Conservation (phyloP, 352 stramenopile species). For the Globisporangium viniferum region DNA sequence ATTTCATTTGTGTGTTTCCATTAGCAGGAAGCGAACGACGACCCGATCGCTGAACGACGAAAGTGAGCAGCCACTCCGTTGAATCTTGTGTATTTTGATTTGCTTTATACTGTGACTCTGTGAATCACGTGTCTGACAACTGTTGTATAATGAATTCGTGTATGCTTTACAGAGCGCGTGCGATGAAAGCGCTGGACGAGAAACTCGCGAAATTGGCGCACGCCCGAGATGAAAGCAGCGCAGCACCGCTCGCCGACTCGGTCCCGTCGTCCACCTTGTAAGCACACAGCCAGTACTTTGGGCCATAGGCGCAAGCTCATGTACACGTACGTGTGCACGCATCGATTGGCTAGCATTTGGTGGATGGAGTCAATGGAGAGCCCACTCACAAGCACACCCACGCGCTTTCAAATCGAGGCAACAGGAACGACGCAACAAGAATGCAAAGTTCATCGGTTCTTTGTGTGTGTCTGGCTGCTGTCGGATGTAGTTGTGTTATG, state of each 20-base stretch:
- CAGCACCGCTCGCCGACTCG: neutral
- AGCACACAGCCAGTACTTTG: neutral
- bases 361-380: neutral
- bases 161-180: conserved; percentile 47
- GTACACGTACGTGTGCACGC: neutral
- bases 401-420: too few species aligned
- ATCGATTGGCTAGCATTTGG: neutral
- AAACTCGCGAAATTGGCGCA: conserved; percentile 82
- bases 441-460: neutral
- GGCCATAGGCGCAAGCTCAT: neutral
- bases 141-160: neutral
- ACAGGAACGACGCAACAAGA: neutral
- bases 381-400: neutral
- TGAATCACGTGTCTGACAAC: neutral
- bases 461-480: neutral
- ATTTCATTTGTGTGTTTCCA: neutral
- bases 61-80: conserved; percentile 47
- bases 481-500: neutral
- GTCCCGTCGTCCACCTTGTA: neutral
- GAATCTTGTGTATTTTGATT: neutral
- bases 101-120: neutral
- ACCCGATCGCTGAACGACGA: conserved; percentile 83
- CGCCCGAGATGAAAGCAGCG: conserved; percentile 17
- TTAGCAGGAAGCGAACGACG: conserved; percentile 45
- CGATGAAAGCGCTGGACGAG: conserved; percentile 87